A percentile compares a stretch with the other conserved stretches of the same genome.
These are phyloP conservation scores for Simplicillium sp. DNA, from an alignment of 2,329 filamentous ascomycete species.

Conservation along the genomic window DNA sequence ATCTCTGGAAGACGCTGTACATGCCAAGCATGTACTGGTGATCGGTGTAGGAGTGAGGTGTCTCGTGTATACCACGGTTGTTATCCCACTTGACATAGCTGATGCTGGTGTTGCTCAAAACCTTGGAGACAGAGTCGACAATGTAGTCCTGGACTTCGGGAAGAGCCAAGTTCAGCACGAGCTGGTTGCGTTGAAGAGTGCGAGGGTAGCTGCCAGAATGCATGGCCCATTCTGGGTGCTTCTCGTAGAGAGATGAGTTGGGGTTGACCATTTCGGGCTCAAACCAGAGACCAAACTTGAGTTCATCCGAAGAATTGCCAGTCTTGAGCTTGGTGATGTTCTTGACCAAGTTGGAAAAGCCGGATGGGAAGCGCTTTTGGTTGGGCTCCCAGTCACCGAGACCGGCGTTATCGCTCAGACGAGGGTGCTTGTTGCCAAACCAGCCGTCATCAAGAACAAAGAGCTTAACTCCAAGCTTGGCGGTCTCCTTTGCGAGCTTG, in stretches of 20 bases:
- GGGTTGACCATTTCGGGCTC: slow-evolving; percentile 62
- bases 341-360: slow-evolving; percentile 39
- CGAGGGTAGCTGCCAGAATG: slow-evolving; percentile 46
- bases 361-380: slow-evolving; percentile 46
- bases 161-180: slow-evolving; percentile 52
- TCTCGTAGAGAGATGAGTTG: slow-evolving; percentile 48
- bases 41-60: slow-evolving; percentile 38
- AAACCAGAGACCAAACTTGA: slow-evolving; percentile 57
- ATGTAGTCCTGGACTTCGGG: slow-evolving; percentile 55
- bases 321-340: slow-evolving; percentile 39
- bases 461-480: slow-evolving; percentile 49
- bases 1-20: slow-evolving; percentile 50
- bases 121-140: slow-evolving; percentile 41
- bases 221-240: slow-evolving; percentile 56
- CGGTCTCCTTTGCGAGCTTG: slow-evolving; percentile 43
- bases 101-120: slow-evolving; percentile 44
- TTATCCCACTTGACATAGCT: slow-evolving; percentile 61
- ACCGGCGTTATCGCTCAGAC: slow-evolving; percentile 45
- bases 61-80: slow-evolving; percentile 55
- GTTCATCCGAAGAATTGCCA: slow-evolving; percentile 31
- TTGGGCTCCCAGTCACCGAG: slow-evolving; percentile 57
- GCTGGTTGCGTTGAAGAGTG: slow-evolving; percentile 45
- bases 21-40: slow-evolving; percentile 55
- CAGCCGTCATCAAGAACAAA: slow-evolving; percentile 60
- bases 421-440: slow-evolving; percentile 55